Conservation (phyloP, 306 rosid genomes). For the Herpetospermum pedunculosum region DNA sequence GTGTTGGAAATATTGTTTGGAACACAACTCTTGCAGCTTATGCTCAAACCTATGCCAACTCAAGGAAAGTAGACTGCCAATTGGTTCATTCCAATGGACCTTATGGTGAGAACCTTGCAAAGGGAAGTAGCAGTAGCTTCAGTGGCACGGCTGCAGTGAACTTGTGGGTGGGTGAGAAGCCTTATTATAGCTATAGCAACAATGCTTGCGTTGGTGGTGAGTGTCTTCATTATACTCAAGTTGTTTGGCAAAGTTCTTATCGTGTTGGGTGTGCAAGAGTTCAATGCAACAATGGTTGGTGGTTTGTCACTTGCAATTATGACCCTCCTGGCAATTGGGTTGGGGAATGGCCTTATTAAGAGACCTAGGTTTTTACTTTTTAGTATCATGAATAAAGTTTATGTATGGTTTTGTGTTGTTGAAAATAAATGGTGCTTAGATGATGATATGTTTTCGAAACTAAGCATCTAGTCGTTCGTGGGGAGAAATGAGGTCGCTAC, state of each 20-base stretch:
- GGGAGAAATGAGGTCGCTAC: too few relatives aligned
- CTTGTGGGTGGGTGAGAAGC: constrained; percentile 34
- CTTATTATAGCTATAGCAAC: constrained; percentile 16
- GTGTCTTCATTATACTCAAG: constrained; percentile 42
- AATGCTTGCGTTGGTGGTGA: constrained; percentile 25
- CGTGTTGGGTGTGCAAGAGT: constrained; percentile 42
- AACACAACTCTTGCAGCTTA: constrained; percentile 5
- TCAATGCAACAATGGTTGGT: constrained; percentile 26
- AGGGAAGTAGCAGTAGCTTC: constrained; percentile 8
- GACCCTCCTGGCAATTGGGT: constrained; percentile 34
- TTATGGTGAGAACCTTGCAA: constrained; percentile 12
- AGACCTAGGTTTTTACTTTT: too few relatives aligned
- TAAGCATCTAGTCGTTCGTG: neutral
- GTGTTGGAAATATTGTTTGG: constrained; percentile 1
- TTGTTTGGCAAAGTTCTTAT: constrained; percentile 30
- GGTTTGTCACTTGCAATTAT: constrained; percentile 38
- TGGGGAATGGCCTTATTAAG: constrained; percentile 31
- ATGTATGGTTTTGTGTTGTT: neutral
- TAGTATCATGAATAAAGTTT: neutral
- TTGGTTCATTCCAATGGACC: constrained; percentile 17
- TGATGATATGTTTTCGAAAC: too few relatives aligned
- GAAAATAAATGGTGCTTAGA: too few relatives aligned
- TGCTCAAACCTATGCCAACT: constrained; percentile 15
- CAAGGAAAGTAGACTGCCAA: constrained; percentile 9
- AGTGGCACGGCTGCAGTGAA: constrained; percentile 20